Evolutionary conservation across 2,329 filamentous ascomycete genomes (phyloP).

Genomic region (Furcasterigmium sp.): DNA sequence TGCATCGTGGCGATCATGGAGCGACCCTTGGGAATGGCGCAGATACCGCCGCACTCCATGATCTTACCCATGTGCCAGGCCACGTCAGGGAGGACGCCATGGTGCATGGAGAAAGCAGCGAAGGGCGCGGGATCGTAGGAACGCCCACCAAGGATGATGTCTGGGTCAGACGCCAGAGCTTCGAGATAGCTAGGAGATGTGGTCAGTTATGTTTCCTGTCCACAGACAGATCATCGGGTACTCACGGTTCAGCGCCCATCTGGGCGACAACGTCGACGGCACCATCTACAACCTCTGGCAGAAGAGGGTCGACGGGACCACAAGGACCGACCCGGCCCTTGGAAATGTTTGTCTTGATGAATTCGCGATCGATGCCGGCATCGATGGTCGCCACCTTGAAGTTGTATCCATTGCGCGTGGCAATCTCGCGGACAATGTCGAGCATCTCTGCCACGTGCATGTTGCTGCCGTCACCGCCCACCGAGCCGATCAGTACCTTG

Average conservation of each 20-base stretch:
- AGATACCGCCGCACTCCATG: constrained; percentile 45
- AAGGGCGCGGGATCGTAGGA: constrained; percentile 35
- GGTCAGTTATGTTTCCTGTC: too few relatives aligned
- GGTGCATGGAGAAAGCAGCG: constrained; percentile 23
- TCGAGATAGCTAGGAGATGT: constrained; percentile 14
- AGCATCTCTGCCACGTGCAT: constrained; percentile 32
- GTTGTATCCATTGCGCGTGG: constrained; percentile 16
- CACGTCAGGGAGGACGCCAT: constrained; percentile 23
- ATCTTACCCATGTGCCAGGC: constrained; percentile 51
- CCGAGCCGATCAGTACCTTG: constrained; percentile 26
- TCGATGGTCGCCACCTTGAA: constrained; percentile 26
- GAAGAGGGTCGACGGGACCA: constrained; percentile 25
- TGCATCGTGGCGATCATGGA: constrained; percentile 35
- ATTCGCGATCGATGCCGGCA: constrained; percentile 21
- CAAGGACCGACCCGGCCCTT: constrained; percentile 20
- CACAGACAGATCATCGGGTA: too few relatives aligned
- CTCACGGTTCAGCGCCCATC: constrained; percentile 39
- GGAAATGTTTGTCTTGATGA: constrained; percentile 20
- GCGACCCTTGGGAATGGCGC: constrained; percentile 39
- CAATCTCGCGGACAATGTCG: constrained; percentile 28
- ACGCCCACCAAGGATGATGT: constrained; percentile 42
- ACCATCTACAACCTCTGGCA: constrained; percentile 22
- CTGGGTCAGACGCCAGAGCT: constrained; percentile 31
- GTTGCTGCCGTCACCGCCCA: constrained; percentile 30
- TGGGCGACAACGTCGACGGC: constrained; percentile 35